A percentile compares a stretch with the other conserved stretches of the same genome.
phyloP scores from a whole-genome alignment of 129 eudicot species.

The Centaurea solstitialis region DNA sequence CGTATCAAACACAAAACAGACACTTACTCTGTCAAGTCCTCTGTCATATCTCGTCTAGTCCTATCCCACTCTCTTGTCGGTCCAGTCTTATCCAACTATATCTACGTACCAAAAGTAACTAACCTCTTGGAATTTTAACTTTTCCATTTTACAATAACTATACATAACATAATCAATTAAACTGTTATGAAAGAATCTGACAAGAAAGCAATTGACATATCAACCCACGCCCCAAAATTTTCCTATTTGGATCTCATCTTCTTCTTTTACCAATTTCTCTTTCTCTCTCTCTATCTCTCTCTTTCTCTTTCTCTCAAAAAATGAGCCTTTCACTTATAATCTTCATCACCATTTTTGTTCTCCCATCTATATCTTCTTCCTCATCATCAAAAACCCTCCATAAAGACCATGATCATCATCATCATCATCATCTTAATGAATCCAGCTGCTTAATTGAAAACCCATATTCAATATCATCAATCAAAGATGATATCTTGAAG shows the following conservation, averaged over 20 bases:
- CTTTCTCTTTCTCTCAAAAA: neutral
- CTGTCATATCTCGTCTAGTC: too few species aligned
- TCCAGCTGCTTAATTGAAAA: neutral
- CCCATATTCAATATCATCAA: conserved; percentile 26
- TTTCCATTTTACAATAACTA: too few species aligned
- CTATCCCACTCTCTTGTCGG: too few species aligned
- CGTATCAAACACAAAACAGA: too few species aligned
- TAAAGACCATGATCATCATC: neutral
- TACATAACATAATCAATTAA: too few species aligned
- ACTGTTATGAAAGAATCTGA: too few species aligned
- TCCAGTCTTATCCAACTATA: too few species aligned
- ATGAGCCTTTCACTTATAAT: conserved; percentile 18
- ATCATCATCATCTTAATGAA: neutral
- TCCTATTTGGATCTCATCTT: neutral
- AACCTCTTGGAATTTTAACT: too few species aligned
- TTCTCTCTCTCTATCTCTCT: neutral
- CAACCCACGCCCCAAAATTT: neutral
- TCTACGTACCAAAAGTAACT: too few species aligned
- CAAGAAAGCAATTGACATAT: neutral
- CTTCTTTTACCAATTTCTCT: neutral
- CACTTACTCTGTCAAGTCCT: too few species aligned
- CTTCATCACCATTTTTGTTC: conserved; percentile 3
- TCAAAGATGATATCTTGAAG: conserved; percentile 29
- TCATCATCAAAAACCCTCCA: neutral
- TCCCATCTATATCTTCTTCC: conserved; percentile 3